A percentile compares a stretch with the other conserved stretches of the same genome.
phyloP scores from a whole-genome alignment of 2,329 filamentous ascomycete species.

The Exophiala oligosperma region DNA sequence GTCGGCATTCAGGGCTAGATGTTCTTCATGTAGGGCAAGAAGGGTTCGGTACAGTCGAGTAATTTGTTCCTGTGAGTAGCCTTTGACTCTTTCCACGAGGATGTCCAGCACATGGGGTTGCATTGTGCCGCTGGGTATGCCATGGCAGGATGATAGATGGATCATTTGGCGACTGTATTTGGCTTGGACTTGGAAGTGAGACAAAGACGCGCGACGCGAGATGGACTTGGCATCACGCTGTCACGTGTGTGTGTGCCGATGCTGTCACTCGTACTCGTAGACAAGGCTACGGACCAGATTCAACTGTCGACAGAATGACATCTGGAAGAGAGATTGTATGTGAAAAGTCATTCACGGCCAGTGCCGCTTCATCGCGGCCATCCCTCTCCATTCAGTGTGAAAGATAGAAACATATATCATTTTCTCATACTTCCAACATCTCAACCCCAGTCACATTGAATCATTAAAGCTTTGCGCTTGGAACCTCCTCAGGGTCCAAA shows the following conservation, averaged over 20 bases:
- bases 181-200: background rate
- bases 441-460: too few relatives aligned
- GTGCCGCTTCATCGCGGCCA: too few relatives aligned
- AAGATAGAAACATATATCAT: too few relatives aligned
- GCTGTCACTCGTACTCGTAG: too few relatives aligned
- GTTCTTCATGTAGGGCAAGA: conserved; percentile 12
- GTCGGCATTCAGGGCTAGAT: conserved; percentile 1
- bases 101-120: conserved; percentile 16
- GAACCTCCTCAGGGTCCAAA: conserved; percentile 6
- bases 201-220: background rate
- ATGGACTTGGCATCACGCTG: background rate
- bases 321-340: too few relatives aligned
- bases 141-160: background rate
- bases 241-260: too few relatives aligned
- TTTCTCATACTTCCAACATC: too few relatives aligned
- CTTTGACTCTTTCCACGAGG: conserved; percentile 10
- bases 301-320: too few relatives aligned
- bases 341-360: too few relatives aligned
- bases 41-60: conserved; percentile 19
- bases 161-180: background rate
- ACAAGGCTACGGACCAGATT: too few relatives aligned
- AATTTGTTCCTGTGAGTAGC: conserved; percentile 16
- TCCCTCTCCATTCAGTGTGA: too few relatives aligned
- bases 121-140: conserved; percentile 7
- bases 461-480: background rate